phyloP scores from a whole-genome alignment of 2,329 filamentous ascomycete genomes.

The Epichloe coenophiala region DNA sequence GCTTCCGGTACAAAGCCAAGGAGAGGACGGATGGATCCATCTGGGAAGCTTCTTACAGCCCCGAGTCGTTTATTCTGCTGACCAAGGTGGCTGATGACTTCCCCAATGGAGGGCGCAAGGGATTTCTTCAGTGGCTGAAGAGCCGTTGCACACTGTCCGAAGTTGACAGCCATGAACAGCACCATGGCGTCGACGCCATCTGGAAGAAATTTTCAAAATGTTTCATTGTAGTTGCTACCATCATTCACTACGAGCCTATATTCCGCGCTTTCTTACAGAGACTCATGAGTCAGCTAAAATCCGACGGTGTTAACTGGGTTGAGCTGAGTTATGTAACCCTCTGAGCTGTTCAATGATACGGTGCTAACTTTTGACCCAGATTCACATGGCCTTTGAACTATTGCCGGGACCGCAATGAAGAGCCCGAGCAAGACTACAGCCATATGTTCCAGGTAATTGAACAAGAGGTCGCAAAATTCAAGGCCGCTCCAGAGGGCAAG shows the following conservation, averaged over 20 bases:
- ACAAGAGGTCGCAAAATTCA: constrained; percentile 69
- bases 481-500: constrained; percentile 53
- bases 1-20: constrained; percentile 46
- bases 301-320: constrained; percentile 73
- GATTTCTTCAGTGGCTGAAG: constrained; percentile 68
- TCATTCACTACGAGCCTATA: constrained; percentile 85
- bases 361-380: constrained; percentile 20
- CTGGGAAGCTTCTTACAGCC: constrained; percentile 53
- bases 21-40: constrained; percentile 36
- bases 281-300: constrained; percentile 57
- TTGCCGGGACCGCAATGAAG: constrained; percentile 48
- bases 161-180: constrained; percentile 63
- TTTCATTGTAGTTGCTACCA: constrained; percentile 58
- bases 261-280: constrained; percentile 62
- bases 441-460: constrained; percentile 60
- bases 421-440: constrained; percentile 51
- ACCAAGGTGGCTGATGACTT: constrained; percentile 57
- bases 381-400: constrained; percentile 63
- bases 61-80: constrained; percentile 44
- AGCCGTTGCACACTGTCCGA: constrained; percentile 57
- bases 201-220: constrained; percentile 71
- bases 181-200: constrained; percentile 70
- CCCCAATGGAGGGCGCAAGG: constrained; percentile 50
- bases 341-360: background rate
- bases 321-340: constrained; percentile 46